A percentile compares a stretch with the other conserved stretches of the same genome.
Conservation (phyloP, 768 basidiomycete genomes). For the Suillus fuscotomentosus region DNA sequence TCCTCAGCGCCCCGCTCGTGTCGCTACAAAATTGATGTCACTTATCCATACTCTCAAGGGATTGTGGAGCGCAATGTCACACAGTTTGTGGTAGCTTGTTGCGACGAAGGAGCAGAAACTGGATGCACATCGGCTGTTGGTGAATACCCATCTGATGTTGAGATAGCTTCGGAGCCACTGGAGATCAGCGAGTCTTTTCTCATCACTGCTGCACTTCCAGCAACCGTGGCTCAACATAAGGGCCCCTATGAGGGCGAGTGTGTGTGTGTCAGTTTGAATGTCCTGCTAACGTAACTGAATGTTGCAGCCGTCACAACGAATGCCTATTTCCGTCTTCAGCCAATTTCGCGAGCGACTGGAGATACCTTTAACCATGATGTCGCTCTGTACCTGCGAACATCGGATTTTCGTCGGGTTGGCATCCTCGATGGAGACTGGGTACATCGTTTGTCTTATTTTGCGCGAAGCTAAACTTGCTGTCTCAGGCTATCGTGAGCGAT, state of each 20-base stretch:
- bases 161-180: conserved; percentile 39
- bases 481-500: conserved; percentile 52
- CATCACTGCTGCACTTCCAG: conserved; percentile 44
- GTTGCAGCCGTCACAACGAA: conserved; percentile 11
- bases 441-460: conserved; percentile 15
- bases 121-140: neutral
- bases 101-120: conserved; percentile 12
- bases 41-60: conserved; percentile 78
- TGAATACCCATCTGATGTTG: conserved; percentile 8
- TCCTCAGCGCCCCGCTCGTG: conserved; percentile 20
- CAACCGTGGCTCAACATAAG: conserved; percentile 10
- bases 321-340: conserved; percentile 24
- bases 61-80: conserved; percentile 47
- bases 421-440: conserved; percentile 81
- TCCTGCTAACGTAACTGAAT: neutral
- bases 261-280: neutral
- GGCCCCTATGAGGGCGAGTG: conserved; percentile 12
- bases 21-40: conserved; percentile 53
- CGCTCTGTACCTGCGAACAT: conserved; percentile 59
- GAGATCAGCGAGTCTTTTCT: conserved; percentile 78
- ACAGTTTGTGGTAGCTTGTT: conserved; percentile 47
- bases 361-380: conserved; percentile 38
- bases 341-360: conserved; percentile 20
- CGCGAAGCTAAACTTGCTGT: conserved; percentile 6
- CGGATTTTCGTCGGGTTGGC: conserved; percentile 66